Evolutionary conservation across 306 rosid species (phyloP), one percentile per base, ranked within the genome.

Genomic region (Rosa lucieae): DNA sequence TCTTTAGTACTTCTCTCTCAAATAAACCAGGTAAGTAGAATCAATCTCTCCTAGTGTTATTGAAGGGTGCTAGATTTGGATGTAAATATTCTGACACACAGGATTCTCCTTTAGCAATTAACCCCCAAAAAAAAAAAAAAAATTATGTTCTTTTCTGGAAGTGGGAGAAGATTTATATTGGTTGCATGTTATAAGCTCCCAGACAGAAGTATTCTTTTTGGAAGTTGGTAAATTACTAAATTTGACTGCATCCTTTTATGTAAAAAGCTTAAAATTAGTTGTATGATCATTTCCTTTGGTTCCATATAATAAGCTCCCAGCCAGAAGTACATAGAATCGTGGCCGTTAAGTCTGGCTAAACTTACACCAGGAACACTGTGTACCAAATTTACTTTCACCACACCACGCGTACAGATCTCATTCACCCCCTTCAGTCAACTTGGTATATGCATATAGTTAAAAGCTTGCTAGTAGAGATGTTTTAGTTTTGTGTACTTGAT

Each of bases 1-100:
- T 85, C 99, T 26, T 68, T 92, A 80, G 78, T 95, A 71, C 78
- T 89, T 77, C 26, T 92, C 78, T 91, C 96, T 77, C 92, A 86
- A 84, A 13, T 74, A 49, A 80, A 89, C 80, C 98, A 87, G 99
- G 99, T 92, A 63, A 78, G 86, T 68, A 51, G 61, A 56, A 56
- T 69, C 75, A 47, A 10, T 69, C 6, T 72, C 58, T 71, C 68
- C 61, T 43, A 72, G 8, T 74, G 49, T 63, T 80, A 77, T 68
- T 17, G 13, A 48, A 58, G 66, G 47, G 15, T 74, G 61, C 55
- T 75, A 21, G 7, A 52, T 26, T 44, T 63, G 55, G 42, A 39
- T 13, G 6, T 35, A 69, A 77, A 61, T 75, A 43, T 74, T 18
- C 35, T 43, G 73, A 53, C 67, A 70, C 52, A 82, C 73, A 73